Conservation (phyloP, 306 rosid genomes). For the Lathyrus aphaca region DNA sequence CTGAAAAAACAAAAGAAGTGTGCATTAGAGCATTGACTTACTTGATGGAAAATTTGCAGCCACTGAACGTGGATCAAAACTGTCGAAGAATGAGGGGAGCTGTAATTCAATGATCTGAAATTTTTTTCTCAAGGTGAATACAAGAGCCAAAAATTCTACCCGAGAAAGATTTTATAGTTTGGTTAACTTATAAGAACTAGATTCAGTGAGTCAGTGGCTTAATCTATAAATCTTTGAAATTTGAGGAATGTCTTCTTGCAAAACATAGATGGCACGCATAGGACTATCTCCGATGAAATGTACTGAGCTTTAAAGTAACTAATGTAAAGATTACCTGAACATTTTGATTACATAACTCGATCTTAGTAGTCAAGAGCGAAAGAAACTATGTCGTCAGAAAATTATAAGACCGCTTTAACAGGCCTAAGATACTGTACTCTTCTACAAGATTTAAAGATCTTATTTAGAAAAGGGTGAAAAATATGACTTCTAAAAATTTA, state of each 20-base stretch:
- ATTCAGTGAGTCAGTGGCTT: not conserved
- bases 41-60: constrained; percentile 94
- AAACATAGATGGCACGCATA: constrained; percentile 1
- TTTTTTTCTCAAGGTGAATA: constrained; percentile 15
- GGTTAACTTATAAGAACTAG: constrained; percentile 20
- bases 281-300: constrained; percentile 12
- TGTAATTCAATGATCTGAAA: constrained; percentile 76
- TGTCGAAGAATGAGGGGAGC: constrained; percentile 85
- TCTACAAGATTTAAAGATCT: constrained; percentile 6
- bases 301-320: not conserved
- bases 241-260: not conserved
- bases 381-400: constrained; percentile 3
- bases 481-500: constrained; percentile 17
- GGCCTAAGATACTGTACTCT: constrained; percentile 22
- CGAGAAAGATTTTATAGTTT: constrained; percentile 7
- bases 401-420: constrained; percentile 24
- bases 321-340: not conserved
- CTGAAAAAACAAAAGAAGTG: constrained; percentile 1
- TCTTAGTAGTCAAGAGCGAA: not conserved
- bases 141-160: not conserved
- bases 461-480: constrained; percentile 1
- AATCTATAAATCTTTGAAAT: constrained; percentile 10
- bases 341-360: constrained; percentile 28
- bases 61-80: constrained; percentile 86
- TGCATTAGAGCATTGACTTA: constrained; percentile 43